Conservation (phyloP, 2,329 filamentous ascomycete species). For the Zymoseptoria tritici region DNA sequence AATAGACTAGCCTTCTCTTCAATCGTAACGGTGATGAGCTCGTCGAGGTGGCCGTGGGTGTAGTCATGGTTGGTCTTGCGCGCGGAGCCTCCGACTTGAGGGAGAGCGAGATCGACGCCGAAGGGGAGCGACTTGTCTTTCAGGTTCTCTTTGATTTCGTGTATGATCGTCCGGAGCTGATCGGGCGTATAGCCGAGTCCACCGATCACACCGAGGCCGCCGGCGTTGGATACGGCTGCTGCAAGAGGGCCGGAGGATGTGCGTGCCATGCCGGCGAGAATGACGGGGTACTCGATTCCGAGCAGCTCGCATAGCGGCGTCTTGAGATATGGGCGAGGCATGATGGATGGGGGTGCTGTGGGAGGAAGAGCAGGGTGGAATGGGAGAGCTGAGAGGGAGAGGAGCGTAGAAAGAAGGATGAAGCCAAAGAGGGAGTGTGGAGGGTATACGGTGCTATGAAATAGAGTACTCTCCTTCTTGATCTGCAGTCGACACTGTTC, state of each 20-base stretch:
- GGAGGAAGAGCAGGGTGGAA: neutral
- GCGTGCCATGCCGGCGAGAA: slow-evolving; percentile 90
- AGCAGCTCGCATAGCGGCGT: slow-evolving; percentile 75
- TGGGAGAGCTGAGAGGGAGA: neutral
- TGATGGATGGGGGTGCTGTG: slow-evolving; percentile 7
- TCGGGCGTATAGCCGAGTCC: slow-evolving; percentile 62
- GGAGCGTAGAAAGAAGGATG: neutral
- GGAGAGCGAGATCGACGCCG: slow-evolving; percentile 83
- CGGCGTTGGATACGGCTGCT: slow-evolving; percentile 81
- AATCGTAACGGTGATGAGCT: slow-evolving; percentile 80
- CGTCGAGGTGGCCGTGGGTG: slow-evolving; percentile 78
- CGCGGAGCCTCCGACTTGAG: slow-evolving; percentile 75
- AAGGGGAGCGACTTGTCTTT: slow-evolving; percentile 64
- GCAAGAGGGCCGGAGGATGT: slow-evolving; percentile 71
- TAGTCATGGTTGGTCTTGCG: slow-evolving; percentile 95
- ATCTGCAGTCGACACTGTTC: neutral
- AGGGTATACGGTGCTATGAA: neutral
- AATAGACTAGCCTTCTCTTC: slow-evolving; percentile 78
- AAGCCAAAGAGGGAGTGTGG: neutral
- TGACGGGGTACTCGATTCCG: slow-evolving; percentile 76
- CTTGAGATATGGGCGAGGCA: slow-evolving; percentile 47
- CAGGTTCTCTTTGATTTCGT: slow-evolving; percentile 74
- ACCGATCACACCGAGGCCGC: slow-evolving; percentile 62
- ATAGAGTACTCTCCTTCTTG: neutral
- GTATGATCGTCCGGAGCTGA: slow-evolving; percentile 72